Evolutionary conservation across 495 filamentous ascomycete species (phyloP), one percentile per base, ranked within the genome.

Genomic region (Hypoxylon fuscum): DNA sequence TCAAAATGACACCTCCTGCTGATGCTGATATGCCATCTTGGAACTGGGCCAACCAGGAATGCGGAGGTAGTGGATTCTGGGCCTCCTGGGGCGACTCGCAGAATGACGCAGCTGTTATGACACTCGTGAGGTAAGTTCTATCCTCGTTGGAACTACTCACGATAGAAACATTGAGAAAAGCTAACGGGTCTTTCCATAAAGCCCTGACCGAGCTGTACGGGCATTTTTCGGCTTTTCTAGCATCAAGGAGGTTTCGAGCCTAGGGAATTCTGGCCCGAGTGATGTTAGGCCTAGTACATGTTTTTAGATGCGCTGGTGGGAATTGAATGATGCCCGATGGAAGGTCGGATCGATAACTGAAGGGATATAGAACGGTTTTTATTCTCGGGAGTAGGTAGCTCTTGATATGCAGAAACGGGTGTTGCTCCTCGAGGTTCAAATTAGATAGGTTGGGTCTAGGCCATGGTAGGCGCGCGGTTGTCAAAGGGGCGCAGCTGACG

Each of bases 201-300:
- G 66, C 20, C 46, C 58, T 3, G 43, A 41, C 20, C 45, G 55
- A 2, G 32, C 56, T 21, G 27, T 50, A 14, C 21, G 50, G 12
- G 62, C 62, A 10, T 66, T 62, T 55, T 70, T 66, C 32, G 62
- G 62, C 8, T 70, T 70, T 27, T 14, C 55, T n/a, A 27, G 58
- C 15, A 60, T 70, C 42, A 60, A 47, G 37, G 53, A 45, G 25
- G 34, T 17, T 32, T 17, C 61, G 48, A 44, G 21, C 38, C 14
- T 65, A 14, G 53, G 51, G 22, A 21, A 38, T 29, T 40, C 52
- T 11, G 67, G 67, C 6, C 59, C 62, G 31, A 66, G 29, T 34
- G 44, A 43, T 22, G 45, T 57, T 23, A 44, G n/a, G n/a, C 41
- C 23, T 23, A 46, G 10, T 64, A 50, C 17, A 31, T n/a, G n/a